A percentile compares a stretch with the other conserved stretches of the same genome.
These are phyloP conservation scores for Schwanniomyces occidentalis DNA, from an alignment of 805 yeast species.

Conservation along the genomic window DNA sequence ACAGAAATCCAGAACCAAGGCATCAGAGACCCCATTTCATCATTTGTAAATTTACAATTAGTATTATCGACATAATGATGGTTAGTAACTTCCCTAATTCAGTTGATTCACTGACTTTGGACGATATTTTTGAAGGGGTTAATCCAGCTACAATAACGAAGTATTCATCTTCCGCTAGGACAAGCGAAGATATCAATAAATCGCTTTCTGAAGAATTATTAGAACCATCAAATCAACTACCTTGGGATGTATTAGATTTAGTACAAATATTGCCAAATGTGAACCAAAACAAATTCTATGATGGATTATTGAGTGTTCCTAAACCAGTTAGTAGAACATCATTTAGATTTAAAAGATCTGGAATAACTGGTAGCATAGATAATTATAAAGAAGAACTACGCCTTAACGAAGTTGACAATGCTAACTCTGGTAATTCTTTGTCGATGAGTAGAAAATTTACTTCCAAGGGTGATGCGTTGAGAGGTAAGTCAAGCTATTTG, in stretches of 20 bases:
- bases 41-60: neutral
- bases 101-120: too few relatives aligned
- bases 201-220: slow-evolving; percentile 45
- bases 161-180: slow-evolving; percentile 1
- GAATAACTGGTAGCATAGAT: slow-evolving; percentile 70
- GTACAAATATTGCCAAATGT: slow-evolving; percentile 59
- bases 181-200: slow-evolving; percentile 3
- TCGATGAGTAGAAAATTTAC: slow-evolving; percentile 70
- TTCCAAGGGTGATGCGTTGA: slow-evolving; percentile 57
- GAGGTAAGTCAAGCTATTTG: slow-evolving; percentile 70
- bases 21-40: too few relatives aligned
- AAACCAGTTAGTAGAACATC: slow-evolving; percentile 60
- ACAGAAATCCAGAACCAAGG: too few relatives aligned
- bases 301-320: slow-evolving; percentile 58
- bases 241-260: slow-evolving; percentile 70
- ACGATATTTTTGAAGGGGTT: neutral
- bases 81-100: too few relatives aligned
- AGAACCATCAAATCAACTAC: slow-evolving; percentile 60
- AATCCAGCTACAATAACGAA: slow-evolving; percentile 8
- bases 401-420: slow-evolving; percentile 47
- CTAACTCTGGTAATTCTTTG: slow-evolving; percentile 67
- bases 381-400: slow-evolving; percentile 58
- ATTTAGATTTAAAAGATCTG: slow-evolving; percentile 68
- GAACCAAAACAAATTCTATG: slow-evolving; percentile 37
- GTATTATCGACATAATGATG: too few relatives aligned